Percentiles rank a stretch among this genome's conserved stretches.
Conservation (phyloP, 305 asterid species). For the Solanum hybrid region DNA sequence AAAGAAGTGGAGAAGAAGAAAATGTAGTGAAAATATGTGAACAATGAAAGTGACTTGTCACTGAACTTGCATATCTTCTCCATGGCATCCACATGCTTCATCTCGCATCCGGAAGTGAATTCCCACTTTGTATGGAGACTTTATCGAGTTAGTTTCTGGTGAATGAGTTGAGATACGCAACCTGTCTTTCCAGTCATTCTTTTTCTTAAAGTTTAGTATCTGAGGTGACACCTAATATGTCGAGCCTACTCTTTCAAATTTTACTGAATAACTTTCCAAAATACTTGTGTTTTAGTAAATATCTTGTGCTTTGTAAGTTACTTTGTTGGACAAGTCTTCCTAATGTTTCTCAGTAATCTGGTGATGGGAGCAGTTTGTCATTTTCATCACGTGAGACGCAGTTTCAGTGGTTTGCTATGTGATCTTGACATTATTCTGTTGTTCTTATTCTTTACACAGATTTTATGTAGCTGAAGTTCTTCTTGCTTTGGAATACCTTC, state of each 20-base stretch:
- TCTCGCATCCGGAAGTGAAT: neutral
- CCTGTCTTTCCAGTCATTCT: neutral
- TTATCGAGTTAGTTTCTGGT: neutral
- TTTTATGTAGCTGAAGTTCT: constrained; percentile 87
- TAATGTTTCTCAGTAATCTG: neutral
- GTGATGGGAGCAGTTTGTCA: neutral
- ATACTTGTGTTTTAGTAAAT: neutral
- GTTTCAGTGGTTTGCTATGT: neutral
- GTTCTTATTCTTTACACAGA: constrained; percentile 32
- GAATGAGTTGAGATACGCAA: neutral
- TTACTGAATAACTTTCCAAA: neutral
- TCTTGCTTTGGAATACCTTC: constrained; percentile 86
- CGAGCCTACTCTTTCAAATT: neutral
- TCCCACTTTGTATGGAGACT: neutral
- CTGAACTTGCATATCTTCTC: neutral
- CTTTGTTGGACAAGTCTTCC: neutral
- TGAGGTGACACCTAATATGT: neutral
- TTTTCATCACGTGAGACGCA: neutral
- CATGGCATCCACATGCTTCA: neutral
- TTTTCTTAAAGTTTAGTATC: neutral
- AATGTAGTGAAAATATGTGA: neutral
- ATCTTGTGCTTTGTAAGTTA: neutral
- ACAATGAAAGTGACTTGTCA: neutral
- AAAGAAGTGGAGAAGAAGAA: neutral
- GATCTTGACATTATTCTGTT: neutral